A percentile compares a stretch with the other conserved stretches of the same genome.
phyloP scores from a whole-genome alignment of 805 yeast species.

The Suhomyces emberorum region DNA sequence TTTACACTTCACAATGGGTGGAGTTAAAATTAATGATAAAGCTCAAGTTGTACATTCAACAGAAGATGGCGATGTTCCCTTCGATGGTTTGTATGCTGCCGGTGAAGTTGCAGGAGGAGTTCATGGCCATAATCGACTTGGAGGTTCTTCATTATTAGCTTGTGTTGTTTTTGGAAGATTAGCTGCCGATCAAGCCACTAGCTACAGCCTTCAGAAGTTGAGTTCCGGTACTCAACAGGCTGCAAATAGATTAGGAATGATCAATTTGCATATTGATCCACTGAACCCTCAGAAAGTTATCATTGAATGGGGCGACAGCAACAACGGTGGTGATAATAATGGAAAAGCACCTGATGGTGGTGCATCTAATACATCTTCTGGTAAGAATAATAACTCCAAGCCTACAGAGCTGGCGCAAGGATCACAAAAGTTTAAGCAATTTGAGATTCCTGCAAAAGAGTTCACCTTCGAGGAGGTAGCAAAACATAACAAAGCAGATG shows the following conservation, averaged over 20 bases:
- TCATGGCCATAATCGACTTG: constrained; percentile 44
- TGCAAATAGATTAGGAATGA: constrained; percentile 37
- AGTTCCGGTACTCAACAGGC: constrained; percentile 17
- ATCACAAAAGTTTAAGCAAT: constrained; percentile 12
- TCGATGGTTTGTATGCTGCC: constrained; percentile 39
- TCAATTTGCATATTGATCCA: constrained; percentile 45
- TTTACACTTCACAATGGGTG: constrained; percentile 71
- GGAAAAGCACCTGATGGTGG: background rate
- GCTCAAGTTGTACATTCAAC: constrained; percentile 36
- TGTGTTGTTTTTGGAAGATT: constrained; percentile 45
- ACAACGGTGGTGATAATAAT: background rate
- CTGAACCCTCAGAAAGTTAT: constrained; percentile 27
- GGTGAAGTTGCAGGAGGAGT: constrained; percentile 48
- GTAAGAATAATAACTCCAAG: constrained; percentile 1
- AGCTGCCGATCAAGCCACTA: constrained; percentile 41
- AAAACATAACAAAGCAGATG: constrained; percentile 42
- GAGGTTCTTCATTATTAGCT: constrained; percentile 43
- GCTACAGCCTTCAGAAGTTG: constrained; percentile 28
- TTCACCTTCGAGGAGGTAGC: constrained; percentile 46
- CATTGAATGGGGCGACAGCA: constrained; percentile 27
- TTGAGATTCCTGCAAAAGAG: constrained; percentile 47
- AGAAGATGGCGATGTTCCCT: constrained; percentile 20
- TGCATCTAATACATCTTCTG: constrained; percentile 1
- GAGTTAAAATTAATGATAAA: constrained; percentile 51
- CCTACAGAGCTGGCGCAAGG: background rate